A percentile compares a stretch with the other conserved stretches of the same genome.
Conservation (phyloP, 2,329 filamentous ascomycete genomes). For the Aspergillus phoenicis region DNA sequence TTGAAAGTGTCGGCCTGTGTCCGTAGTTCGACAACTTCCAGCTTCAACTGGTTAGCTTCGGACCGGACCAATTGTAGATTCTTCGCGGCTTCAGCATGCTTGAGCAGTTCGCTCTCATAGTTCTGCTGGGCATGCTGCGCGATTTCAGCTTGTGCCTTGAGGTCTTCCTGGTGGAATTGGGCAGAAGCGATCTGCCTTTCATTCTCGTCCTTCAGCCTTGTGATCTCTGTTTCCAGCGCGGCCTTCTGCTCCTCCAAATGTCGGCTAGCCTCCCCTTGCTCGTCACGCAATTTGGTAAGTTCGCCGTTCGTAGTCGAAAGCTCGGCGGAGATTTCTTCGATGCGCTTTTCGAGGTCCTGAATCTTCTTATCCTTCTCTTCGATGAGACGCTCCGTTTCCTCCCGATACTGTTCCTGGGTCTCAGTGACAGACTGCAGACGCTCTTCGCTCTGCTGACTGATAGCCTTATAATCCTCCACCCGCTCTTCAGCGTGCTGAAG, state of each 20-base stretch:
- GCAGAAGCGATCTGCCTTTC: slow-evolving; percentile 77
- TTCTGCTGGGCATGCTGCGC: slow-evolving; percentile 90
- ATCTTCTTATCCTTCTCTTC: slow-evolving; percentile 78
- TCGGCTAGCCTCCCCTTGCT: slow-evolving; percentile 72
- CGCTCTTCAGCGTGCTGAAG: slow-evolving; percentile 79
- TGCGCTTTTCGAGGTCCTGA: slow-evolving; percentile 76
- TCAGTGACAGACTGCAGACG: slow-evolving; percentile 76
- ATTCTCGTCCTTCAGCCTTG: slow-evolving; percentile 79
- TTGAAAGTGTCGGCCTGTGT: slow-evolving; percentile 86
- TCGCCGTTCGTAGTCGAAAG: slow-evolving; percentile 80
- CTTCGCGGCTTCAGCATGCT: slow-evolving; percentile 93
- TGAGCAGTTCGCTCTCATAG: slow-evolving; percentile 91
- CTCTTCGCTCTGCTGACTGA: slow-evolving; percentile 86
- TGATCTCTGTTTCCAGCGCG: slow-evolving; percentile 75
- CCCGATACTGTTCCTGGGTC: slow-evolving; percentile 82
- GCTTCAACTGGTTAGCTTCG: slow-evolving; percentile 81
- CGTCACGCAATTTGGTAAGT: slow-evolving; percentile 75
- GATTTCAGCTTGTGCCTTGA: slow-evolving; percentile 91
- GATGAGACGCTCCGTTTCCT: slow-evolving; percentile 77
- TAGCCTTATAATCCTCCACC: slow-evolving; percentile 82
- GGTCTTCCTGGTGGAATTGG: slow-evolving; percentile 84
- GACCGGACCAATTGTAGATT: slow-evolving; percentile 74
- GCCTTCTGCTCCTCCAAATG: slow-evolving; percentile 81
- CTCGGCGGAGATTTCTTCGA: slow-evolving; percentile 82
- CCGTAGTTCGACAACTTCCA: slow-evolving; percentile 71